Percentiles rank a stretch among this genome's conserved stretches.
These are phyloP conservation scores for Achlya hypogyna DNA, from an alignment of 352 stramenopile genomes.

Conservation along the genomic window DNA sequence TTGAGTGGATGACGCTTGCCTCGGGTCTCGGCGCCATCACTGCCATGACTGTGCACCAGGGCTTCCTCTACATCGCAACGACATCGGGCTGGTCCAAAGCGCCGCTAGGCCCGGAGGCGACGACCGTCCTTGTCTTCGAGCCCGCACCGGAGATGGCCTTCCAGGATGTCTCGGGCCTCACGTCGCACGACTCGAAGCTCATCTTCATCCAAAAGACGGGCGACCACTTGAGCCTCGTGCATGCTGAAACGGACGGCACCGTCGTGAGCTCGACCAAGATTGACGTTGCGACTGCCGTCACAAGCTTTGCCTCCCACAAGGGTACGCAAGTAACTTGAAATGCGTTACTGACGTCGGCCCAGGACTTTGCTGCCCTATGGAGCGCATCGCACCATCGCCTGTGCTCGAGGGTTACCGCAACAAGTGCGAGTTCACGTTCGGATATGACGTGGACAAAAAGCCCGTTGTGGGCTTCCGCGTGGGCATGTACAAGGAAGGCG, in stretches of 20 bases:
- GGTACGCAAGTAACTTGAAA: slow-evolving; percentile 20
- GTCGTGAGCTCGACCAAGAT: slow-evolving; percentile 28
- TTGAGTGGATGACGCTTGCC: slow-evolving; percentile 26
- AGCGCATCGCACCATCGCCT: slow-evolving; percentile 81
- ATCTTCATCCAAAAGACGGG: slow-evolving; percentile 34
- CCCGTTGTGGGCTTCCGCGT: slow-evolving; percentile 83
- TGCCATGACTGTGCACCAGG: slow-evolving; percentile 62
- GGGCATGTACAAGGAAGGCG: slow-evolving; percentile 69
- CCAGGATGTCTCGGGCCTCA: slow-evolving; percentile 37
- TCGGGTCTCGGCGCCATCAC: neutral
- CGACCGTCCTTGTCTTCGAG: slow-evolving; percentile 47
- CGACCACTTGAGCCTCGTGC: slow-evolving; percentile 11
- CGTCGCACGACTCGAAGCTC: slow-evolving; percentile 66
- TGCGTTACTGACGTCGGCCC: neutral
- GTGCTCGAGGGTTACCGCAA: slow-evolving; percentile 89
- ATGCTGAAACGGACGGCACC: slow-evolving; percentile 34
- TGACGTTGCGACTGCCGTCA: slow-evolving; percentile 24
- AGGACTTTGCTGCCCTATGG: slow-evolving; percentile 65
- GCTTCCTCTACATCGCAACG: slow-evolving; percentile 42
- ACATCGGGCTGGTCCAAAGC: slow-evolving; percentile 42
- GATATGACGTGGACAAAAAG: slow-evolving; percentile 61
- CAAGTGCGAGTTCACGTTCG: slow-evolving; percentile 97
- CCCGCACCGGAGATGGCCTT: slow-evolving; percentile 24
- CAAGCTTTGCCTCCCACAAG: slow-evolving; percentile 72
- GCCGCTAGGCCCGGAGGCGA: slow-evolving; percentile 31